A percentile compares a stretch with the other conserved stretches of the same genome.
phyloP scores from a whole-genome alignment of 257 asterid species.

The Nicotiana noctiflora region DNA sequence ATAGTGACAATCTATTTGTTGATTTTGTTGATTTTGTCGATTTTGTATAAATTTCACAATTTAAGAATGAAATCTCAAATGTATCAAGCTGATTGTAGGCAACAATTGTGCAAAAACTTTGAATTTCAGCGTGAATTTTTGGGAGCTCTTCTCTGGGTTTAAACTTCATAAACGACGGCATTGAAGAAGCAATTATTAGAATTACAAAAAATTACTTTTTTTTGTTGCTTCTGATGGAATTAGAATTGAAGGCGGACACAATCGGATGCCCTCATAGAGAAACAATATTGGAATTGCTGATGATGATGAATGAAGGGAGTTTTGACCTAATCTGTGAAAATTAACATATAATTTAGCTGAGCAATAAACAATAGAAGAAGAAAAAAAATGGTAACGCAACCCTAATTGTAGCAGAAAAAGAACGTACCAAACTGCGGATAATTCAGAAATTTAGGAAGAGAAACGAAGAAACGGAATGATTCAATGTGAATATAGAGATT shows the following conservation, averaged over 20 bases:
- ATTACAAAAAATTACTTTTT: neutral
- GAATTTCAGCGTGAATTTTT: no score
- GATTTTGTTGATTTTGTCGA: no score
- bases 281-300: neutral
- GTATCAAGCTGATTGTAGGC: no score
- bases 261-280: neutral
- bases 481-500: neutral
- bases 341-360: neutral
- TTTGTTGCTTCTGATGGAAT: neutral
- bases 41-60: no score
- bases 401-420: neutral
- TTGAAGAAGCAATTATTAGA: conserved; percentile 2
- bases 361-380: neutral
- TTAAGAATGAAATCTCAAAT: no score
- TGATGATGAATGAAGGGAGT: neutral
- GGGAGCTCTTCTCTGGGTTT: no score
- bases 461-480: neutral
- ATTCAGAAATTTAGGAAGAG: neutral
- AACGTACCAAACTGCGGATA: neutral
- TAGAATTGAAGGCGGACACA: neutral
- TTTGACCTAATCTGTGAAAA: neutral
- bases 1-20: no score
- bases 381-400: neutral
- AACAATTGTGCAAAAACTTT: no score
- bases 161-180: conserved; percentile 62